Base-by-base conservation (phyloP, 345 rosid species). In the Trapa incisa region DNA sequence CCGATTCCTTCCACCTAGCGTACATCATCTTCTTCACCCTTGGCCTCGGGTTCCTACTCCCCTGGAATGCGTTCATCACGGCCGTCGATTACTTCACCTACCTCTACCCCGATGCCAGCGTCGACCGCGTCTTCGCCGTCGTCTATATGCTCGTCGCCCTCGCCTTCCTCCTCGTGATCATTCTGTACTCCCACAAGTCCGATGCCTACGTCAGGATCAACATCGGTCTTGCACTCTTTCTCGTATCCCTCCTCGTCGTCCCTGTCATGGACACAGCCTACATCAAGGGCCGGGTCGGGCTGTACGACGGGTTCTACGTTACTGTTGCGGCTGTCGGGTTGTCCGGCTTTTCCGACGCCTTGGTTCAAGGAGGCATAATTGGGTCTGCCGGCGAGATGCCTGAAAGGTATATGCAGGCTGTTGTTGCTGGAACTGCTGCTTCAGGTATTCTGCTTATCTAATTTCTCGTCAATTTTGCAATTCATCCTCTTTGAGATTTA, bases 61-160 rank as follows among this genome's bases (percentile, higher is more conserved):
- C 99, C n/a, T 91, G 99, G 99, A 94, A 94, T 85, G 75, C 96
- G 52, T 94, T 87, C 89, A 89, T 94, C 81, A 94, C 99, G 45
- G 96, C 96, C 80, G 96, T 91, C 74, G 99, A 94, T 71, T 94
- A 89, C 88, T 94, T 94, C 85, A 76, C 91, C 71, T 86, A 83
- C 81, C 83, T 91, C 79, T 94, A 91, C 71, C 99, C 99, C 0
- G 91, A 85, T 33, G 86, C 81, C 68, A 74, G 93, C 67, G 93
- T 94, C 29, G 97, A 94, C 81, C 96, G 99, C 52, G 73, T 87
- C 74, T 94, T 94, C 75, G 87, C 96, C 73, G 89, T 94, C 68
- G 80, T 72, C 50, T 89, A 94, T 78, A 82, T 91, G 89, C 60
- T 87, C 66, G 80, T 86, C 39, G 91, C 81, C n/a, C 85, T 94